These are phyloP conservation scores for Tremella mesenterica DNA, from an alignment of 768 basidiomycete species.

Conservation along the genomic window DNA sequence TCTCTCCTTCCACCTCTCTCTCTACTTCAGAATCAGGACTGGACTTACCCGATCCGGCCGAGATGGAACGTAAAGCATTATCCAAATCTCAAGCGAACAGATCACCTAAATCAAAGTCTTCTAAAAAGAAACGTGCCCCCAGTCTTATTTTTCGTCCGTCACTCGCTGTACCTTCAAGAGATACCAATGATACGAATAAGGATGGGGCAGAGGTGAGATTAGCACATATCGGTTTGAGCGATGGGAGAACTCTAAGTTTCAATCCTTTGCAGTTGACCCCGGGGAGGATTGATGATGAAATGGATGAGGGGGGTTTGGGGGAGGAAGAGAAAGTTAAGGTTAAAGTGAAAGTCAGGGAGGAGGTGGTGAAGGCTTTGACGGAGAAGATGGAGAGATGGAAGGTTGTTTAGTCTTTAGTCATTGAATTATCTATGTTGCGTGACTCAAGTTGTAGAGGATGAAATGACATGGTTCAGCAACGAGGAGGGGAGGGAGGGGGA, in stretches of 20 bases:
- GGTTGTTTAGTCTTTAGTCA: constrained; percentile 8
- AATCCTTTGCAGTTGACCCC: constrained; percentile 71
- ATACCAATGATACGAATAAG: too few species aligned
- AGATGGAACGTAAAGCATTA: constrained; percentile 25
- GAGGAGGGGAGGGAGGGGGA: too few species aligned
- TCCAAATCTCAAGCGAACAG: constrained; percentile 7
- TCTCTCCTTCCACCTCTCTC: neutral
- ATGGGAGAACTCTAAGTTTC: constrained; percentile 75
- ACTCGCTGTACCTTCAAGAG: neutral
- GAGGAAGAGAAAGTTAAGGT: constrained; percentile 23
- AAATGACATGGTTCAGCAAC: too few species aligned
- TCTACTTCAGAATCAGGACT: constrained; percentile 11
- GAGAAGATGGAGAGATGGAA: constrained; percentile 26
- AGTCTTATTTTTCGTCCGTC: constrained; percentile 38
- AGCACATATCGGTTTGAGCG: constrained; percentile 44
- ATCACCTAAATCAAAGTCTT: neutral
- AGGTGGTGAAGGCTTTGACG: constrained; percentile 33
- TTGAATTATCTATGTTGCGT: too few species aligned
- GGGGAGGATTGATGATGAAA: constrained; percentile 45
- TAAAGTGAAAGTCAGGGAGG: constrained; percentile 47
- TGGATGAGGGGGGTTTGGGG: constrained; percentile 49
- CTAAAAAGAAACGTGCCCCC: constrained; percentile 22
- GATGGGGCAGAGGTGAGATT: constrained; percentile 2
- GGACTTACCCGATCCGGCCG: constrained; percentile 39
- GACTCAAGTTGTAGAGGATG: too few species aligned